phyloP scores from a whole-genome alignment of 2,329 filamentous ascomycete genomes.

The Diaporthe vexans region DNA sequence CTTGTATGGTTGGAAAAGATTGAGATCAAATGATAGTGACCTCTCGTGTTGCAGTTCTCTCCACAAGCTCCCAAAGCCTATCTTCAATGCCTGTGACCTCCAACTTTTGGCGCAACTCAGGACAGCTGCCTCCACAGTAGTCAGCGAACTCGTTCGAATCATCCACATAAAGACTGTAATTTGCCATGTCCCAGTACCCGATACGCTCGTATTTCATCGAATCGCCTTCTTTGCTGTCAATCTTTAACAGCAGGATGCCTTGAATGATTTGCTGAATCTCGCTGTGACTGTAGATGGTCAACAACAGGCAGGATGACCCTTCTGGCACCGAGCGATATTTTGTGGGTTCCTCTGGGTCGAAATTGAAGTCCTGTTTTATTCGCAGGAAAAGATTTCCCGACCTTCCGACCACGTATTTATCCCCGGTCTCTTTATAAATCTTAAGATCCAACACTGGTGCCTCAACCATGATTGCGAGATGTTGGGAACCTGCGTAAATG shows the following conservation, averaged over 20 bases:
- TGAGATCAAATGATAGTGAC: neutral
- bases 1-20: too few relatives aligned
- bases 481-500: neutral
- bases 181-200: fast-evolving
- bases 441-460: neutral
- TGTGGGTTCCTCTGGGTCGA: neutral
- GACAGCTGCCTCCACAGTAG: neutral
- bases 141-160: neutral
- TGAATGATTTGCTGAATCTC: neutral
- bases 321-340: neutral
- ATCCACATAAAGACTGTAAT: neutral
- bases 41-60: neutral
- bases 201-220: neutral
- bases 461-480: neutral
- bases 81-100: neutral
- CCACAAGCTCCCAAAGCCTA: too few relatives aligned
- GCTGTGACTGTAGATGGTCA: neutral
- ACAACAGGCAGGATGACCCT: neutral
- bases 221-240: neutral
- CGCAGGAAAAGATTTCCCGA: neutral
- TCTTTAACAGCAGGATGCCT: neutral
- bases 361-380: neutral
- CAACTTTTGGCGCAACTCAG: too few relatives aligned
- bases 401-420: neutral
- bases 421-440: neutral